phyloP scores from a whole-genome alignment of 768 basidiomycete species.

The Pisolithus orientalis region DNA sequence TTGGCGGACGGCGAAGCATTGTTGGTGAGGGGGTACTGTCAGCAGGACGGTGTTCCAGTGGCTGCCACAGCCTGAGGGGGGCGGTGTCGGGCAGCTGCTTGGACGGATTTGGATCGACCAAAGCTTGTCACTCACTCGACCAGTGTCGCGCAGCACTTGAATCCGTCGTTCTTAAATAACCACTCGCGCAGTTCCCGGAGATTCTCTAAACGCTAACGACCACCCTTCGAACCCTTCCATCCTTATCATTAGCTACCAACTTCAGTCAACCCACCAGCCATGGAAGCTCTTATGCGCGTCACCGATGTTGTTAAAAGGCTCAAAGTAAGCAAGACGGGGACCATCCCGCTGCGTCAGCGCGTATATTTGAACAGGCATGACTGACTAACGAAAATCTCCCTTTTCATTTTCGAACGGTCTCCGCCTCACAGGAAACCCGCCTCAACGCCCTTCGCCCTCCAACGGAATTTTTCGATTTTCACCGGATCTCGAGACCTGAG shows the following conservation, averaged over 20 bases:
- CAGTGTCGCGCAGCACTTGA: too few relatives aligned
- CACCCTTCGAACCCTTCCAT: too few relatives aligned
- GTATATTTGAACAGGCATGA: too few relatives aligned
- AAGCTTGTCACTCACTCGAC: too few relatives aligned
- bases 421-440: slow-evolving; percentile 59
- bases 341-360: too few relatives aligned
- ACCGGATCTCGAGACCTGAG: slow-evolving; percentile 77
- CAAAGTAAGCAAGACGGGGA: slow-evolving; percentile 41
- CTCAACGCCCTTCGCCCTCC: slow-evolving; percentile 69
- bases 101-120: too few relatives aligned
- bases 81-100: too few relatives aligned
- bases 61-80: too few relatives aligned
- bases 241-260: background rate
- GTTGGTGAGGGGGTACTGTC: background rate
- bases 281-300: slow-evolving; percentile 65
- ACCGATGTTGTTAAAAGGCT: slow-evolving; percentile 64
- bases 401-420: background rate
- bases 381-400: background rate
- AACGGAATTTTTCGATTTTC: slow-evolving; percentile 76
- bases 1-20: slow-evolving; percentile 76
- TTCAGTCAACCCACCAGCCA: slow-evolving; percentile 21
- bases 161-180: too few relatives aligned
- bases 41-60: too few relatives aligned
- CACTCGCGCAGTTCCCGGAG: background rate
- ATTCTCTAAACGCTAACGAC: background rate